These are phyloP conservation scores for Glycine soja DNA, from an alignment of 306 rosid genomes.

Conservation along the genomic window DNA sequence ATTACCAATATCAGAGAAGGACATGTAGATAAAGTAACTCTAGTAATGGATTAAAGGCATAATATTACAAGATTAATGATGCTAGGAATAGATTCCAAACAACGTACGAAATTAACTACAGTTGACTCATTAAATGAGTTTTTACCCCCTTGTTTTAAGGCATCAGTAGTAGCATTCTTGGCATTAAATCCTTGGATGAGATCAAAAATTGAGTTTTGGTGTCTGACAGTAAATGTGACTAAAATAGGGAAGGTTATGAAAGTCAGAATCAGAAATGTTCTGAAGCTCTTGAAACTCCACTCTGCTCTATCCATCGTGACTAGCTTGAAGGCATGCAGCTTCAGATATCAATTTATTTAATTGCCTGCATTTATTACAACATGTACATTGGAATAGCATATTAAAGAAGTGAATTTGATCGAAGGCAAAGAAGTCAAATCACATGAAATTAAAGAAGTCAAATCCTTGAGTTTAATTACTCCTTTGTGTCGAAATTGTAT, in stretches of 20 bases:
- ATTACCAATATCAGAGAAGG: slow-evolving; percentile 28
- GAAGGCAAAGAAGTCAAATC: no score
- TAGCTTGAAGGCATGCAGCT: neutral
- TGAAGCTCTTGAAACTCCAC: slow-evolving; percentile 38
- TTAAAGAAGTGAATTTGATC: no score
- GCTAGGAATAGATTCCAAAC: neutral
- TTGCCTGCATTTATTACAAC: no score
- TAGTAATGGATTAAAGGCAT: neutral
- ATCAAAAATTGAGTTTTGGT: neutral
- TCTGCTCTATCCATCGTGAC: slow-evolving; percentile 43
- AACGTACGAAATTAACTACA: neutral
- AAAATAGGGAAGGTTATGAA: neutral
- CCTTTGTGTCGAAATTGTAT: no score
- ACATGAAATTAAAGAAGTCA: no score
- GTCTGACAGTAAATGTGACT: neutral
- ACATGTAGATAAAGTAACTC: neutral
- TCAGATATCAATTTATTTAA: neutral
- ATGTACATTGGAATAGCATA: no score
- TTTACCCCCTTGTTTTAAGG: neutral
- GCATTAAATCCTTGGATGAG: neutral
- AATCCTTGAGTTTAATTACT: no score
- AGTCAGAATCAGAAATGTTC: neutral
- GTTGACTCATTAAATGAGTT: neutral
- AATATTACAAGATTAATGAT: neutral
- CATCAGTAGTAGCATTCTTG: neutral